phyloP scores from a whole-genome alignment of 441 rosid species.

The Aleurites moluccanus region DNA sequence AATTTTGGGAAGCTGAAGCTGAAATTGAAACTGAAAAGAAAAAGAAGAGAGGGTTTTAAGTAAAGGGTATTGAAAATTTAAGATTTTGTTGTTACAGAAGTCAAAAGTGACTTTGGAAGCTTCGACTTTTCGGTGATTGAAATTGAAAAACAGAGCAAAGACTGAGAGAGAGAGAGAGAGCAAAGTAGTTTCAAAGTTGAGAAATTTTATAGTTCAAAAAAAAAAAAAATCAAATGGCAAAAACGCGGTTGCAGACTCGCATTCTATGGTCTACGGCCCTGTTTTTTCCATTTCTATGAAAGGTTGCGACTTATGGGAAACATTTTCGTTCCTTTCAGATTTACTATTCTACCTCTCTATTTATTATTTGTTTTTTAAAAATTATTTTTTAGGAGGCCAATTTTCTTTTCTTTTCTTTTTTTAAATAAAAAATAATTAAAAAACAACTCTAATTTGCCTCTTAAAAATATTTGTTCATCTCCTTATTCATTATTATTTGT shows the following conservation, averaged over 20 bases:
- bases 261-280: no score
- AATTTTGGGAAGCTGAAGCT: background rate
- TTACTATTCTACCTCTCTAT: no score
- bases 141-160: background rate
- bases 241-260: constrained; percentile 9
- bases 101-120: background rate
- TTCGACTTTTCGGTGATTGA: background rate
- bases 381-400: no score
- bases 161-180: background rate
- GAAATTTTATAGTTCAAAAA: background rate
- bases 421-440: no score
- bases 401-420: no score
- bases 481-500: no score
- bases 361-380: no score
- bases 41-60: background rate
- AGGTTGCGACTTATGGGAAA: no score
- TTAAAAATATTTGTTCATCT: no score
- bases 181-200: background rate
- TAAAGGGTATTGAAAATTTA: background rate
- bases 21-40: background rate
- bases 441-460: no score
- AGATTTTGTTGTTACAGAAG: background rate
- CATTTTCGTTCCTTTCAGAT: no score
- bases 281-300: no score
- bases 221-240: background rate